Percentiles rank a stretch among this genome's conserved stretches.
These are phyloP conservation scores for Blastobotrys americana DNA, from an alignment of 805 yeast genomes.

Conservation along the genomic window DNA sequence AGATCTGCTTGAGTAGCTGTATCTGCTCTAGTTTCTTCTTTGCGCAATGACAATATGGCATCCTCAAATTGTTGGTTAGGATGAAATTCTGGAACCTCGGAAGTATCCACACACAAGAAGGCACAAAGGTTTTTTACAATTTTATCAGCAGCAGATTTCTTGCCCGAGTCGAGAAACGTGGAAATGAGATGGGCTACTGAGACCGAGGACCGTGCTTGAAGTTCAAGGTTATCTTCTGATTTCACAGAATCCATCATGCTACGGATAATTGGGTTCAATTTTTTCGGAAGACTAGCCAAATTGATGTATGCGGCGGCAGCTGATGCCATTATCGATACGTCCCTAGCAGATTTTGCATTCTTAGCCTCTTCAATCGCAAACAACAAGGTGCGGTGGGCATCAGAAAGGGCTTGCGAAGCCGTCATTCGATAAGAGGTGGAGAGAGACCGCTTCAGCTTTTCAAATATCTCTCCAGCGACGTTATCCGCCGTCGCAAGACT, in stretches of 20 bases:
- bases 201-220: conserved; percentile 66
- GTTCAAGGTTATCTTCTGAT: conserved; percentile 53
- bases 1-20: conserved; percentile 54
- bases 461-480: conserved; percentile 55
- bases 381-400: conserved; percentile 60
- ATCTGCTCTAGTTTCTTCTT: conserved; percentile 64
- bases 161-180: conserved; percentile 50
- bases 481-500: conserved; percentile 69
- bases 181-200: conserved; percentile 59
- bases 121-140: conserved; percentile 87
- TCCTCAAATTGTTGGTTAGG: conserved; percentile 51
- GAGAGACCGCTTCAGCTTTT: conserved; percentile 54
- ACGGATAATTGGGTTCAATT: conserved; percentile 80
- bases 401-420: conserved; percentile 67
- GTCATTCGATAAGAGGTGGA: conserved; percentile 64
- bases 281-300: conserved; percentile 62
- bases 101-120: conserved; percentile 88
- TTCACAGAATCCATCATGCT: conserved; percentile 90
- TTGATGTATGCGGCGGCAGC: conserved; percentile 68
- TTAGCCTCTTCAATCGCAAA: conserved; percentile 65
- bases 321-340: conserved; percentile 58
- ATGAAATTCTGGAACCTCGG: conserved; percentile 88
- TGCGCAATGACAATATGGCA: conserved; percentile 62
- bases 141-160: conserved; percentile 75
- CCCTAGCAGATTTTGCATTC: conserved; percentile 37